Evolutionary conservation across 495 filamentous ascomycete species (phyloP).

Genomic region (Entonaema liquescens): DNA sequence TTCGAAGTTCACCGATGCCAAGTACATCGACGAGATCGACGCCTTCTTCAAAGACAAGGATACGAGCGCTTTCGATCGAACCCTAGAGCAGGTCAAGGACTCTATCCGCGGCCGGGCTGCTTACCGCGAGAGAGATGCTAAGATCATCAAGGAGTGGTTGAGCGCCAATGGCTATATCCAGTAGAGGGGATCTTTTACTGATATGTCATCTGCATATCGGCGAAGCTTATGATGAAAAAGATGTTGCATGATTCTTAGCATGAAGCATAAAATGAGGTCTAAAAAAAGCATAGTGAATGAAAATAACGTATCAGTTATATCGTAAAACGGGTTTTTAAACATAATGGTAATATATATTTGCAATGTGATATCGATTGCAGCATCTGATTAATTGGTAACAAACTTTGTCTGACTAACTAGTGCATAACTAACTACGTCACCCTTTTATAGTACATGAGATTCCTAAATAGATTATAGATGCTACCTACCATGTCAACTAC

Average conservation of each 20-base stretch:
- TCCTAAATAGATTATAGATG: too few relatives aligned
- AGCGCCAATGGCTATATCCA: constrained; percentile 64
- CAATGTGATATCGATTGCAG: too few relatives aligned
- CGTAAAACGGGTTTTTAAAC: not conserved
- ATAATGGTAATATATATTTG: too few relatives aligned
- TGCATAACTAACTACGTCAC: too few relatives aligned
- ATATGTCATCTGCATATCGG: not conserved
- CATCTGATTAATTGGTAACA: too few relatives aligned
- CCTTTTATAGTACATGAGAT: too few relatives aligned
- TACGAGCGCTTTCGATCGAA: constrained; percentile 80
- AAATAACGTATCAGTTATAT: not conserved
- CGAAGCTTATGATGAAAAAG: not conserved
- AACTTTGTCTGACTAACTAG: too few relatives aligned
- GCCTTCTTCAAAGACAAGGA: constrained; percentile 85
- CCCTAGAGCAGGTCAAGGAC: constrained; percentile 79
- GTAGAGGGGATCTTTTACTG: constrained; percentile 1
- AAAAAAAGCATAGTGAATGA: not conserved
- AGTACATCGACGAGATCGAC: constrained; percentile 78
- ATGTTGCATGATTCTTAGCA: not conserved
- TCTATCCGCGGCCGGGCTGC: constrained; percentile 78
- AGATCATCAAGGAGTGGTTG: constrained; percentile 75
- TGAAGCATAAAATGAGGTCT: not conserved
- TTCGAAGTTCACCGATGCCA: constrained; percentile 75
- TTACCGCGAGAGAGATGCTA: constrained; percentile 78
- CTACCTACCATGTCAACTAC: too few relatives aligned